Evolutionary conservation across 164 flowering plant genomes (phyloP).

Genomic region (Annona cherimola): DNA sequence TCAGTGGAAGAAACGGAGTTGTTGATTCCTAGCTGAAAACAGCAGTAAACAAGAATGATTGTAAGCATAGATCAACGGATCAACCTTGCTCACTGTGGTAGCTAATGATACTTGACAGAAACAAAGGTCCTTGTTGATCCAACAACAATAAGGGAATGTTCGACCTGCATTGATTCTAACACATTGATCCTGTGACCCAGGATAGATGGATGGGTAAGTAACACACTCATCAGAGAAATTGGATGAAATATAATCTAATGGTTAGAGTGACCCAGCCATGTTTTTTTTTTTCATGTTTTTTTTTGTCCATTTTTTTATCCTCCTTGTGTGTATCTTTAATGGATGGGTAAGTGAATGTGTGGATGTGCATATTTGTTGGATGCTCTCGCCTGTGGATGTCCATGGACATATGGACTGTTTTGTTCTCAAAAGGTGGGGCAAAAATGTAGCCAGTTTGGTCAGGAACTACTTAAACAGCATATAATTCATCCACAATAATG

Average conservation of each 20-base stretch:
- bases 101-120: background rate
- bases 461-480: background rate
- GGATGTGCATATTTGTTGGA: no score
- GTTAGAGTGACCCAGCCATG: background rate
- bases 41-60: slow-evolving; percentile 8
- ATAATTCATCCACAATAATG: background rate
- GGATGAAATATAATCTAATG: background rate
- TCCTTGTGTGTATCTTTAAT: background rate
- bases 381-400: no score
- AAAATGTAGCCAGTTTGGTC: background rate
- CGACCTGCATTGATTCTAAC: background rate
- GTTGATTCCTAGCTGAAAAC: slow-evolving; percentile 31
- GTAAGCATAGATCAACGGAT: background rate
- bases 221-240: background rate
- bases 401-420: background rate
- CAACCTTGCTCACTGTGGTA: background rate
- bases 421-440: background rate
- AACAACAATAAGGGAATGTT: background rate
- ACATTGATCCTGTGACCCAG: background rate
- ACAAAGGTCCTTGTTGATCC: background rate
- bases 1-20: slow-evolving; percentile 20
- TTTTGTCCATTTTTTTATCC: background rate
- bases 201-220: background rate
- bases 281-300: no score
- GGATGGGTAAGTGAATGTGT: no score